Percentiles rank a stretch among this genome's conserved stretches.
Evolutionary conservation across 371 early-diverging fungal genomes (phyloP).

Genomic region (Rhizopus arrhizus): DNA sequence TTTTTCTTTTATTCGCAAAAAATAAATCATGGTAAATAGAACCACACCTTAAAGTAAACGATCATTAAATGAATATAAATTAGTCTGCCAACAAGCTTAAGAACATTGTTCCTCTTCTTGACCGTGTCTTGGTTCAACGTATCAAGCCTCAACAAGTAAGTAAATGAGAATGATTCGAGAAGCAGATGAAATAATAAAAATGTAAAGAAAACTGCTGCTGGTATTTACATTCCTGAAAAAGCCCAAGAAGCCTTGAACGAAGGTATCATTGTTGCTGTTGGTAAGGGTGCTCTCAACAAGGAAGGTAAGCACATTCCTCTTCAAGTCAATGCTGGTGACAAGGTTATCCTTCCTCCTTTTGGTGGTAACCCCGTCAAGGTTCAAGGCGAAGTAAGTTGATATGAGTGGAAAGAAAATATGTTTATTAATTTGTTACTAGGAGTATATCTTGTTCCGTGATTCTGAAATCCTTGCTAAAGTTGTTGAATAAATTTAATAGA

Average conservation of each 20-base stretch:
- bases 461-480: conserved; percentile 93
- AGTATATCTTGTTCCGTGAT: conserved; percentile 83
- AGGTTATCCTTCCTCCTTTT: conserved; percentile 91
- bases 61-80: conserved; percentile 15
- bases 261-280: conserved; percentile 91
- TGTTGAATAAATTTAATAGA: conserved; percentile 34
- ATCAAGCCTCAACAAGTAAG: conserved; percentile 92
- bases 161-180: background rate
- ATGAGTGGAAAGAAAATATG: background rate
- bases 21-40: conserved; percentile 8
- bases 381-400: conserved; percentile 67
- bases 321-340: conserved; percentile 89
- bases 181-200: too few species aligned
- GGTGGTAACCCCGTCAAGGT: conserved; percentile 94
- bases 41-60: background rate
- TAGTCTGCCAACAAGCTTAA: conserved; percentile 56
- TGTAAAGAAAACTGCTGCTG: conserved; percentile 84
- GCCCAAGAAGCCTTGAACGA: conserved; percentile 95
- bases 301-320: conserved; percentile 83
- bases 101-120: conserved; percentile 75
- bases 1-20: background rate
- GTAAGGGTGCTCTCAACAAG: conserved; percentile 88
- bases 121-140: conserved; percentile 96
- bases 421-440: conserved; percentile 37
- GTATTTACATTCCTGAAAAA: conserved; percentile 96